Evolutionary conservation across 1,284 basidiomycete species (phyloP).

Genomic region (Rhizopogon parksii): DNA sequence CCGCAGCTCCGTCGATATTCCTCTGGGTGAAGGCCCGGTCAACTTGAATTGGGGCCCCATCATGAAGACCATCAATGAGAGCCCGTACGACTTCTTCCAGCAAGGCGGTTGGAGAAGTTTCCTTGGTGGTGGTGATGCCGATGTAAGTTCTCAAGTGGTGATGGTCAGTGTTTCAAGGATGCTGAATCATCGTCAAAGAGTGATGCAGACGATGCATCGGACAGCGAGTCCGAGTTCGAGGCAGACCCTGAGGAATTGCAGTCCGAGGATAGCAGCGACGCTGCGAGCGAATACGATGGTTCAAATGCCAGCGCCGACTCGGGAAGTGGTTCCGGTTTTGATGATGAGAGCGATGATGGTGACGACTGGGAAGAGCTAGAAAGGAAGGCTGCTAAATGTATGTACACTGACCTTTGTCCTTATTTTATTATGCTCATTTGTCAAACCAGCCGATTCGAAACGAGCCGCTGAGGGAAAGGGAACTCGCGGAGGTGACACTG

Average conservation of each 20-base stretch:
- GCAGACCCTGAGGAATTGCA: slow-evolving; percentile 51
- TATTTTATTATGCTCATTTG: slow-evolving; percentile 3
- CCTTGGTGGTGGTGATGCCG: slow-evolving; percentile 65
- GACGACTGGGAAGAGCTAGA: slow-evolving; percentile 97
- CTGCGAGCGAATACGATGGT: slow-evolving; percentile 49
- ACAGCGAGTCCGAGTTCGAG: slow-evolving; percentile 78
- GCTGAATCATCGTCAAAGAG: slow-evolving; percentile 36
- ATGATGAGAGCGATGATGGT: slow-evolving; percentile 73
- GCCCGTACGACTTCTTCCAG: slow-evolving; percentile 93
- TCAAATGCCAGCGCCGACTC: slow-evolving; percentile 66
- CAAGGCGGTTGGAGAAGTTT: slow-evolving; percentile 96
- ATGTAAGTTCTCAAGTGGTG: slow-evolving; percentile 35
- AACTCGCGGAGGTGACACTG: slow-evolving; percentile 52
- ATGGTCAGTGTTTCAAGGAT: neutral
- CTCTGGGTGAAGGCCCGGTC: slow-evolving; percentile 93
- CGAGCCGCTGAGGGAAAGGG: slow-evolving; percentile 43
- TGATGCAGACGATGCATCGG: slow-evolving; percentile 61
- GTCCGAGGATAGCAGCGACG: slow-evolving; percentile 45
- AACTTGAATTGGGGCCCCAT: slow-evolving; percentile 98
- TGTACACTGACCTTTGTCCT: slow-evolving; percentile 16
- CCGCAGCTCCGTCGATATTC: slow-evolving; percentile 88
- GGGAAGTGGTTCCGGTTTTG: slow-evolving; percentile 60
- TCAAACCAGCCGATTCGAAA: slow-evolving; percentile 58
- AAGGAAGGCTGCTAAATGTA: slow-evolving; percentile 81
- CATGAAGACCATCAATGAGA: slow-evolving; percentile 96